phyloP scores from a whole-genome alignment of 345 rosid genomes.

The Turnera subulata region DNA sequence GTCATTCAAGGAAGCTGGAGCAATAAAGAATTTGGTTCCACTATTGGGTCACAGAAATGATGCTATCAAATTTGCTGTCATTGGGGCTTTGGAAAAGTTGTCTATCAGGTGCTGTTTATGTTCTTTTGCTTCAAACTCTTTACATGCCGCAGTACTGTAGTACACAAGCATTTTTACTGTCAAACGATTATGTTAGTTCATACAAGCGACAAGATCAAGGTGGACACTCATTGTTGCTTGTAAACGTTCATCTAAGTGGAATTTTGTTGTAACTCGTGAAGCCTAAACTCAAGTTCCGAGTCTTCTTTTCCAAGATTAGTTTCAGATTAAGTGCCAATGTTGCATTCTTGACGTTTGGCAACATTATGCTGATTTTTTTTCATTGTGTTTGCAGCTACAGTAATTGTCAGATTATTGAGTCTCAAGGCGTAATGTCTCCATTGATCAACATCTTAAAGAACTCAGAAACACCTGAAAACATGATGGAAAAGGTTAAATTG shows the following conservation, averaged over 20 bases:
- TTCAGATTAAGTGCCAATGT: not conserved
- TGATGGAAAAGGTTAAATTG: slow-evolving; percentile 56
- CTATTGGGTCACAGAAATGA: slow-evolving; percentile 60
- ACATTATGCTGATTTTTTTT: slow-evolving; percentile 6
- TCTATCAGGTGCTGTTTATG: slow-evolving; percentile 53
- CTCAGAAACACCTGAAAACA: slow-evolving; percentile 32
- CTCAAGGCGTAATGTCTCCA: slow-evolving; percentile 55
- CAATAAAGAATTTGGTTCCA: slow-evolving; percentile 60
- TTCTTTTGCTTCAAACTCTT: slow-evolving; percentile 5
- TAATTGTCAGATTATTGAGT: slow-evolving; percentile 64
- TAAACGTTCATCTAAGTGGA: too few relatives aligned
- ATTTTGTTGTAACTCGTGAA: too few relatives aligned
- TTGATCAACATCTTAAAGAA: slow-evolving; percentile 52
- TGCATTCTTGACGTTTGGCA: slow-evolving; percentile 1
- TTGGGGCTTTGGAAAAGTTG: slow-evolving; percentile 63
- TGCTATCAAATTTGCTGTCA: slow-evolving; percentile 41
- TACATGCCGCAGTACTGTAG: too few relatives aligned
- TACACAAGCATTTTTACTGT: too few relatives aligned
- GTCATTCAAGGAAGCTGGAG: slow-evolving; percentile 88
- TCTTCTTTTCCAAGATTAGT: not conserved
- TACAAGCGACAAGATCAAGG: too few relatives aligned
- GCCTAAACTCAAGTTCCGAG: too few relatives aligned
- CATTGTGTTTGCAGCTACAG: slow-evolving; percentile 45
- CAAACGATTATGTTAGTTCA: too few relatives aligned
- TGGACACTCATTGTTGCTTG: too few relatives aligned